A percentile compares a stretch with the other conserved stretches of the same genome.
phyloP scores from a whole-genome alignment of 1,139 yeast genomes.

The Torulaspora globosa region DNA sequence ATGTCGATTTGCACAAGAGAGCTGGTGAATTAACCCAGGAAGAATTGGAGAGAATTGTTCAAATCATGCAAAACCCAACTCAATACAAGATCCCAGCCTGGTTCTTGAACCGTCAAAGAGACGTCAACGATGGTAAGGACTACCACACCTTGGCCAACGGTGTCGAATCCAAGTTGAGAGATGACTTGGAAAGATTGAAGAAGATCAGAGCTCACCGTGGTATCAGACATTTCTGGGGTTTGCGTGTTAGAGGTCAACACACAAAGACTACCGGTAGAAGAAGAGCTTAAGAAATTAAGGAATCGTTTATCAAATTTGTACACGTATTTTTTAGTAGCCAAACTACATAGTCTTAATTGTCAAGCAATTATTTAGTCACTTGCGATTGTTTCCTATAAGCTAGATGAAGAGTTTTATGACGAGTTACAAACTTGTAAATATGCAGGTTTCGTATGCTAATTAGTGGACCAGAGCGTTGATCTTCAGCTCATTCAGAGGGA shows the following conservation, averaged over 20 bases:
- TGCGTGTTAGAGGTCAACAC: conserved; percentile 97
- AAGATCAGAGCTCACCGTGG: conserved; percentile 99
- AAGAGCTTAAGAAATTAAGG: conserved; percentile 36
- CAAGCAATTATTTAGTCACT: conserved; percentile 5
- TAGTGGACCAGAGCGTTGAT: conserved; percentile 20
- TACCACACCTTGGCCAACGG: conserved; percentile 98
- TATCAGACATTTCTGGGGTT: conserved; percentile 99
- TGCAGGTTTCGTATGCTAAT: conserved; percentile 5
- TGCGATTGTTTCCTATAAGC: not conserved
- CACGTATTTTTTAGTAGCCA: conserved; percentile 13
- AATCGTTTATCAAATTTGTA: conserved; percentile 11
- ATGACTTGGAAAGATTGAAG: conserved; percentile 99
- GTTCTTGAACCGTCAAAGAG: conserved; percentile 99
- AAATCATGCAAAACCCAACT: conserved; percentile 99
- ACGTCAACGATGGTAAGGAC: conserved; percentile 98
- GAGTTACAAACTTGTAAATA: conserved; percentile 5
- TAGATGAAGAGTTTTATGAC: not conserved
- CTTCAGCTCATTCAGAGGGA: conserved; percentile 22
- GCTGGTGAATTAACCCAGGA: conserved; percentile 99
- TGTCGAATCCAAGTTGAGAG: conserved; percentile 99
- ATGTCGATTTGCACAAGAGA: conserved; percentile 96
- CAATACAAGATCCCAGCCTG: conserved; percentile 99
- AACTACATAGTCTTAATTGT: conserved; percentile 12
- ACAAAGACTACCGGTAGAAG: conserved; percentile 99
- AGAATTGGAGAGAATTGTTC: conserved; percentile 99